phyloP scores from a whole-genome alignment of 768 basidiomycete genomes.

The Hypsizygus marmoreus region DNA sequence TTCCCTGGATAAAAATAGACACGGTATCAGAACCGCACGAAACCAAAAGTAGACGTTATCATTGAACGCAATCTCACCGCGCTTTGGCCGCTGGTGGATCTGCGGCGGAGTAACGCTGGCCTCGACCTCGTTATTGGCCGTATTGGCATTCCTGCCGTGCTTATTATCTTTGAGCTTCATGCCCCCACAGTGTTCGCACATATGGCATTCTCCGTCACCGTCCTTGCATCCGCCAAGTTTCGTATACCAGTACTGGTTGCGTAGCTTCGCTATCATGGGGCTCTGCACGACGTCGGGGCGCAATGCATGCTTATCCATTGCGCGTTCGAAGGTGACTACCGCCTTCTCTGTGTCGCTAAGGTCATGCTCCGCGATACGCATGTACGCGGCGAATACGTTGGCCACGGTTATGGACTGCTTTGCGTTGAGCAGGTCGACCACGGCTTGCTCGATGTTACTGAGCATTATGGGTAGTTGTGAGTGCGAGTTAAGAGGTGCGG shows the following conservation, averaged over 20 bases:
- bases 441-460: slow-evolving; percentile 18
- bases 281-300: slow-evolving; percentile 13
- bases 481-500: neutral
- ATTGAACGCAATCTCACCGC: neutral
- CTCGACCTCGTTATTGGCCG: neutral
- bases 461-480: slow-evolving; percentile 7
- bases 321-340: slow-evolving; percentile 18
- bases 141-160: neutral
- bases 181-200: slow-evolving; percentile 16
- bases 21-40: too few relatives aligned
- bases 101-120: neutral
- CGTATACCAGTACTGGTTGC: slow-evolving; percentile 21
- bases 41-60: too few relatives aligned
- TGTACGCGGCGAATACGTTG: slow-evolving; percentile 16
- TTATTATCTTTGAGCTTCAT: slow-evolving; percentile 3
- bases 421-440: slow-evolving; percentile 9
- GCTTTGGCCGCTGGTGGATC: neutral
- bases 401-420: slow-evolving; percentile 16
- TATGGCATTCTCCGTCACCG: slow-evolving; percentile 11
- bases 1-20: slow-evolving; percentile 1
- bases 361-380: slow-evolving; percentile 17
- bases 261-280: slow-evolving; percentile 14
- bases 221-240: slow-evolving; percentile 19
- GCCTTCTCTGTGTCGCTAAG: slow-evolving; percentile 8
- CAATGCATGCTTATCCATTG: slow-evolving; percentile 18